A percentile compares a stretch with the other conserved stretches of the same genome.
phyloP scores from a whole-genome alignment of 2,329 filamentous ascomycete genomes.

The Botrytis sinoallii region DNA sequence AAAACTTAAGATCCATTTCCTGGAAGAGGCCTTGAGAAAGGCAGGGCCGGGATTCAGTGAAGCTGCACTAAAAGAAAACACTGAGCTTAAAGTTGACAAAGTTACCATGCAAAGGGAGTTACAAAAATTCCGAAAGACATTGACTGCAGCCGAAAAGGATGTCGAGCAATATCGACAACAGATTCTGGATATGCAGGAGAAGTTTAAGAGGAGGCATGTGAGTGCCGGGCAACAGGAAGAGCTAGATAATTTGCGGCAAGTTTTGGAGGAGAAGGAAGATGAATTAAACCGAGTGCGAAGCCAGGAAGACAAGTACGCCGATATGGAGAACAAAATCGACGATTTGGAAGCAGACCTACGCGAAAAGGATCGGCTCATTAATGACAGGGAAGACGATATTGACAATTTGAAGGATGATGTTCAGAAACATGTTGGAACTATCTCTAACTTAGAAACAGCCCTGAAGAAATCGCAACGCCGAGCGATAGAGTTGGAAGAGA shows the following conservation, averaged over 20 bases:
- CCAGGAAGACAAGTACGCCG: constrained; percentile 58
- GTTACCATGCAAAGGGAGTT: constrained; percentile 87
- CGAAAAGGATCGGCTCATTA: constrained; percentile 70
- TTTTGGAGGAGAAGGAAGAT: constrained; percentile 54
- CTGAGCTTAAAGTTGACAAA: constrained; percentile 89
- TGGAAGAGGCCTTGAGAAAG: constrained; percentile 86
- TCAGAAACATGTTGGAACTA: constrained; percentile 50
- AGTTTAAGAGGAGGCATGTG: constrained; percentile 70
- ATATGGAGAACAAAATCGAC: constrained; percentile 68
- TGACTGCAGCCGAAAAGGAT: constrained; percentile 79
- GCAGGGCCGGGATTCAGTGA: constrained; percentile 87
- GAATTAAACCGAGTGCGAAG: constrained; percentile 51
- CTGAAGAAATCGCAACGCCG: constrained; percentile 54
- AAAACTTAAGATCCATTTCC: constrained; percentile 94
- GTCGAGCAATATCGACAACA: constrained; percentile 80
- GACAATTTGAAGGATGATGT: constrained; percentile 60
- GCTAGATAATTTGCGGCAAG: constrained; percentile 54
- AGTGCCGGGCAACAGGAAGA: constrained; percentile 66
- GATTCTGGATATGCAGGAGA: constrained; percentile 78
- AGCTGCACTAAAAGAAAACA: constrained; percentile 87
- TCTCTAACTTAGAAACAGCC: constrained; percentile 56
- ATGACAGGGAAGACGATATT: constrained; percentile 72
- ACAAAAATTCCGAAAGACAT: constrained; percentile 78
- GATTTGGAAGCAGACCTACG: constrained; percentile 74
- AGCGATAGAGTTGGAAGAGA: constrained; percentile 55